These are phyloP conservation scores for Paraphaeosphaeria minitans DNA, from an alignment of 2,329 filamentous ascomycete genomes.

Conservation along the genomic window DNA sequence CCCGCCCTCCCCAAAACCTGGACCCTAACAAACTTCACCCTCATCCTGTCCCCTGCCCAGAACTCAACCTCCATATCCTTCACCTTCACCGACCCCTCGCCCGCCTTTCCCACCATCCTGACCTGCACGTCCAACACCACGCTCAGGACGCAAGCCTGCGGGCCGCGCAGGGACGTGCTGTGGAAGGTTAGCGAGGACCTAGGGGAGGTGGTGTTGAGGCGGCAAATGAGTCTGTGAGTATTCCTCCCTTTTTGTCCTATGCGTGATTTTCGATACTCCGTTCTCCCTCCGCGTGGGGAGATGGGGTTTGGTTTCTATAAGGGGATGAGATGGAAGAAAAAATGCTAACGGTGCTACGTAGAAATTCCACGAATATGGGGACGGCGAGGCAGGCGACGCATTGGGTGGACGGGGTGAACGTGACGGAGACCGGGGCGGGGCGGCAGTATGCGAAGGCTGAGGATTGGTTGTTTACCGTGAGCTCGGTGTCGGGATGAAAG, in stretches of 20 bases:
- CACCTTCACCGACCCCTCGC: background rate
- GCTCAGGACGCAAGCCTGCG: background rate
- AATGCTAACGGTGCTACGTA: background rate
- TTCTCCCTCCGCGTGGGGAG: too few species aligned
- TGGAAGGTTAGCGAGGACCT: background rate
- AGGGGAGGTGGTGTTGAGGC: background rate
- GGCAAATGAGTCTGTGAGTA: background rate
- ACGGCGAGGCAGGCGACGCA: conserved; percentile 10
- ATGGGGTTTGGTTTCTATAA: too few species aligned
- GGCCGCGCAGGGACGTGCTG: background rate
- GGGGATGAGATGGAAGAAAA: too few species aligned
- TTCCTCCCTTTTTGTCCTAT: too few species aligned
- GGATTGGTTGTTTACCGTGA: conserved; percentile 15
- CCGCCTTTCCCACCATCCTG: background rate
- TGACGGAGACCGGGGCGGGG: conserved; percentile 16
- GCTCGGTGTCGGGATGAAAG: conserved; percentile 3
- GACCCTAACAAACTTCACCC: too few species aligned
- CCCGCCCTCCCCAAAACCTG: background rate
- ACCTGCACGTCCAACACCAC: background rate
- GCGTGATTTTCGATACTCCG: too few species aligned
- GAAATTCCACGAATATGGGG: background rate
- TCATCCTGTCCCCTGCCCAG: background rate
- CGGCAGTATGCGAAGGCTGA: conserved; percentile 8
- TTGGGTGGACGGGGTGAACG: conserved; percentile 20
- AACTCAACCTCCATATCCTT: background rate